Percentiles rank a stretch among this genome's conserved stretches.
phyloP scores from a whole-genome alignment of 2,329 filamentous ascomycete species.

The Fonsecaea monophora region DNA sequence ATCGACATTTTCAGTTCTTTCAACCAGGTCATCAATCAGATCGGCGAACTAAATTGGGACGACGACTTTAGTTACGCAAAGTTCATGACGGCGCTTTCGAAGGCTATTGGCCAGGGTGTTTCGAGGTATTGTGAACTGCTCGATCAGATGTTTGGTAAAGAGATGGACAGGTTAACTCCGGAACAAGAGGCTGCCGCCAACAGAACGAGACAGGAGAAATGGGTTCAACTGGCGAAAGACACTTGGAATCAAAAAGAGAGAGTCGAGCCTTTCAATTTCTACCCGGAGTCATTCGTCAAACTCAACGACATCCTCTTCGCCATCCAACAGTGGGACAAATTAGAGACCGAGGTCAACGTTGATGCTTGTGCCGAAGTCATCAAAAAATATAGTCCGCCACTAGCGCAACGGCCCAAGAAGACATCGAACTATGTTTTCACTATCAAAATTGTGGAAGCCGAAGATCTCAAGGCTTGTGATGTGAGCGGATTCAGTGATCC shows the following conservation, averaged over 20 bases:
- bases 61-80: slow-evolving; percentile 92
- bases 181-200: slow-evolving; percentile 80
- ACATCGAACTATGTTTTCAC: slow-evolving; percentile 95
- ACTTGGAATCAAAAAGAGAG: slow-evolving; percentile 91
- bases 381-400: slow-evolving; percentile 73
- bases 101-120: slow-evolving; percentile 81
- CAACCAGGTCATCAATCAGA: slow-evolving; percentile 86
- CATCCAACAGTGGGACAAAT: slow-evolving; percentile 86
- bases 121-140: slow-evolving; percentile 90
- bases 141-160: slow-evolving; percentile 81
- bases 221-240: slow-evolving; percentile 91
- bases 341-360: slow-evolving; percentile 88
- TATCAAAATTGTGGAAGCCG: slow-evolving; percentile 96
- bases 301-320: slow-evolving; percentile 97
- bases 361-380: slow-evolving; percentile 87
- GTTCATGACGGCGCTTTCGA: slow-evolving; percentile 94
- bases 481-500: slow-evolving; percentile 93
- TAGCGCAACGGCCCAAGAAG: slow-evolving; percentile 70
- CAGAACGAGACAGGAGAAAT: slow-evolving; percentile 87
- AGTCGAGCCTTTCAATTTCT: slow-evolving; percentile 93
- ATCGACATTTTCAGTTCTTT: slow-evolving; percentile 94
- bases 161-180: slow-evolving; percentile 91
- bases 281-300: slow-evolving; percentile 86
- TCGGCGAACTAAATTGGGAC: slow-evolving; percentile 86
- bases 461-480: slow-evolving; percentile 98